Conservation (phyloP, 345 rosid species). For the Toxicodendron radicans region DNA sequence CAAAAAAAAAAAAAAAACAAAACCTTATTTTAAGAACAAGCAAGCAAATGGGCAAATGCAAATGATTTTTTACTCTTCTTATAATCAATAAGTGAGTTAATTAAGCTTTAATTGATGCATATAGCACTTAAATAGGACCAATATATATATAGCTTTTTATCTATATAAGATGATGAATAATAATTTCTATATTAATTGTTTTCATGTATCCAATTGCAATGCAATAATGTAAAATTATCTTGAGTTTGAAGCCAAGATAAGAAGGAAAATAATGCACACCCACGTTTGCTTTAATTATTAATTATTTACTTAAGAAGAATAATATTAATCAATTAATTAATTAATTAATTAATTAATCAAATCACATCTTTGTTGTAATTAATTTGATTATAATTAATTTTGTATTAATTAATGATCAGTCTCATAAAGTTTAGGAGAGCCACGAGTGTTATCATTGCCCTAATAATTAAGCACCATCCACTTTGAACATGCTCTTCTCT, state of each 20-base stretch:
- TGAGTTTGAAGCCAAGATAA: slow-evolving; percentile 35
- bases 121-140: too few relatives aligned
- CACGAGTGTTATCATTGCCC: slow-evolving; percentile 54
- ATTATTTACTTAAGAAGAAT: too few relatives aligned
- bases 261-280: slow-evolving; percentile 17
- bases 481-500: slow-evolving; percentile 26
- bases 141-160: too few relatives aligned
- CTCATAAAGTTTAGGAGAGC: slow-evolving; percentile 38
- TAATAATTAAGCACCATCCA: slow-evolving; percentile 39
- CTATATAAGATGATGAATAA: too few relatives aligned
- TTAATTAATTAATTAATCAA: too few relatives aligned
- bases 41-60: too few relatives aligned
- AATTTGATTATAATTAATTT: slow-evolving; percentile 4
- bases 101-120: background rate
- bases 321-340: too few relatives aligned
- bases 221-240: slow-evolving; percentile 27
- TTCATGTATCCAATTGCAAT: background rate
- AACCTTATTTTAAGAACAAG: too few relatives aligned
- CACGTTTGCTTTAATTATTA: slow-evolving; percentile 2
- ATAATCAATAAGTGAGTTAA: background rate
- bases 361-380: too few relatives aligned
- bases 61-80: too few relatives aligned
- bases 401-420: slow-evolving; percentile 9
- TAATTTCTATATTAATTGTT: background rate
- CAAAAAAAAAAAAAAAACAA: too few relatives aligned